phyloP scores from a whole-genome alignment of 257 asterid genomes.

The Echium plantagineum region DNA sequence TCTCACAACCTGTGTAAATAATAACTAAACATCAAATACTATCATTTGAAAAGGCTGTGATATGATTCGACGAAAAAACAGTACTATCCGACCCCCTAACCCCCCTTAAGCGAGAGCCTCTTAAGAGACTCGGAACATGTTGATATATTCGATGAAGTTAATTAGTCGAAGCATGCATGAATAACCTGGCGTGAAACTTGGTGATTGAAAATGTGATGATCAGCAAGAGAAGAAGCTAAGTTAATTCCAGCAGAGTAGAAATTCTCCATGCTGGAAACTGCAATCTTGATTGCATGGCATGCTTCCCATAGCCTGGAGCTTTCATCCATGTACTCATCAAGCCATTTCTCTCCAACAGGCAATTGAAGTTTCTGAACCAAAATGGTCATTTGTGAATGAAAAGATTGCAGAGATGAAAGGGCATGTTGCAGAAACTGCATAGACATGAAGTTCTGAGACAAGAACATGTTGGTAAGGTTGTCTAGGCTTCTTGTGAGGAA shows the following conservation, averaged over 20 bases:
- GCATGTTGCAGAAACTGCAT: conserved; percentile 42
- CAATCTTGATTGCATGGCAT: conserved; percentile 45
- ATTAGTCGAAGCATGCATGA: neutral
- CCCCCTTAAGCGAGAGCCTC: too few species aligned
- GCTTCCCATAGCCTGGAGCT: conserved; percentile 72
- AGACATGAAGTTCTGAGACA: conserved; percentile 50
- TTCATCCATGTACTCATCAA: conserved; percentile 71
- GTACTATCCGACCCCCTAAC: too few species aligned
- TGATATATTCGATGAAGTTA: too few species aligned
- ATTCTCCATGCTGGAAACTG: conserved; percentile 40
- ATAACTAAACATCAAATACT: neutral
- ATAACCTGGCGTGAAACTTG: conserved; percentile 68
- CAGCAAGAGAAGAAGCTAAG: conserved; percentile 30
- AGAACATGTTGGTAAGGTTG: conserved; percentile 42
- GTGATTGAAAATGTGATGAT: conserved; percentile 25
- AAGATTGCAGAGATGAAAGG: conserved; percentile 43
- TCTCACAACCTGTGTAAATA: conserved; percentile 13
- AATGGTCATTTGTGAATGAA: conserved; percentile 42
- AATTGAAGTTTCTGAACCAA: conserved; percentile 42
- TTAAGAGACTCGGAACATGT: too few species aligned
- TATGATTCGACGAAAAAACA: too few species aligned
- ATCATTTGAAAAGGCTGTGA: neutral
- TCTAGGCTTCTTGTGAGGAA: conserved; percentile 44
- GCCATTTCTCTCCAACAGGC: conserved; percentile 67
- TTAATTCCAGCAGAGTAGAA: conserved; percentile 35